Percentiles rank a stretch among this genome's conserved stretches.
Conservation (phyloP, 176 grass and related monocot species). For the Musa schizocarpa region DNA sequence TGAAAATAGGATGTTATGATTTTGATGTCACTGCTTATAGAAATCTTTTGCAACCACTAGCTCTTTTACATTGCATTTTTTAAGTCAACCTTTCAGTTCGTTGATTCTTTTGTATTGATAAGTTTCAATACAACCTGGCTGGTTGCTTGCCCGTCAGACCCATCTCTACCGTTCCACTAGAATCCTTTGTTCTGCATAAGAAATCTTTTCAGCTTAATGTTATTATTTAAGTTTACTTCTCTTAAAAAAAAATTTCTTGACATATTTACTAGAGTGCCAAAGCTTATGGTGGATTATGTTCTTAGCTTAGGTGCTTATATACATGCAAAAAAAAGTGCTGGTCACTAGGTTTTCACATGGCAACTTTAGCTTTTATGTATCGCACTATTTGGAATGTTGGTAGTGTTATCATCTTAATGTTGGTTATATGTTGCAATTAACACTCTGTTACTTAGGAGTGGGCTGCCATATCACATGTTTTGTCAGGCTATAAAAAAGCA, state of each 20-base stretch:
- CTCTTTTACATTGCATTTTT: no score
- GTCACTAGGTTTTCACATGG: not conserved
- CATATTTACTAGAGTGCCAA: not conserved
- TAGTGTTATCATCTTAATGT: slow-evolving; percentile 18
- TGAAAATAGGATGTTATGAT: no score
- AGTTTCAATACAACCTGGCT: no score
- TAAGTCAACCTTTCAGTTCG: no score
- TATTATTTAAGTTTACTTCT: not conserved
- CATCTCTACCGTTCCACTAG: no score
- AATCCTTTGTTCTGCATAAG: no score
- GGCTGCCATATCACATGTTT: slow-evolving; percentile 32
- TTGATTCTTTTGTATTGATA: no score
- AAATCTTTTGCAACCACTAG: no score
- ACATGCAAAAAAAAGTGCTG: not conserved
- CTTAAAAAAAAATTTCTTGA: not conserved
- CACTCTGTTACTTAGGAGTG: slow-evolving; percentile 39
- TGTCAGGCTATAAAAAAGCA: slow-evolving; percentile 33
- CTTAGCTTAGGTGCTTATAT: not conserved
- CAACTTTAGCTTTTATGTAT: not conserved
- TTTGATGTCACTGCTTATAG: no score
- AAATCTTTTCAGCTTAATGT: not conserved
- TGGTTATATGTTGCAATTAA: slow-evolving; percentile 37
- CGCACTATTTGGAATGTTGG: not conserved
- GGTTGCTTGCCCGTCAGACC: no score
- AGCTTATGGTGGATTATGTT: slow-evolving; percentile 2